Evolutionary conservation across 225 moss, liverwort and hornwort species (phyloP), one percentile per base, ranked within the genome.

Genomic region (Anthoceros angustus): DNA sequence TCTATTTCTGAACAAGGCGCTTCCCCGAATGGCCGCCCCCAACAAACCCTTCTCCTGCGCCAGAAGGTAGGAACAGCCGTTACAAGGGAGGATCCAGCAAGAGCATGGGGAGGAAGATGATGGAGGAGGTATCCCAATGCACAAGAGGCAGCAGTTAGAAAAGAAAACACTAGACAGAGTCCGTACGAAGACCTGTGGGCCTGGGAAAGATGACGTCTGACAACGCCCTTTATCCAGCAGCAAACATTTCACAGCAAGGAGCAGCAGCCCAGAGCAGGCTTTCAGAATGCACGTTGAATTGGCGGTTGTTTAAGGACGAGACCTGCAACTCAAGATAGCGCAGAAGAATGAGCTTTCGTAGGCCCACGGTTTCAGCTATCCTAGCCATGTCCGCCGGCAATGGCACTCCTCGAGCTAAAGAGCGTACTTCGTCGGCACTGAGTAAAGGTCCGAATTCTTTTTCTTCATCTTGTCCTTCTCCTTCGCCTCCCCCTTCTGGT

Each of bases 351-450:
- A 95, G 74, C 64, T 85, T 78, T 64, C 91, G 85, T 6, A 95
- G 79, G 2, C 95, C 95, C 7, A 78, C 82, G 6, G 85, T 81
- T 41, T 66, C 84, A 9, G 91, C 91, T 20, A 86, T 86, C 62
- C 86, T 85, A 0, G 83, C 77, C 95, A 95, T 95, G 41, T 95
- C 95, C 8, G 79, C 64, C 18, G 95, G 95, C 5, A 95, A 77
- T 10, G 67, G 70, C 21, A 86, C 50, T 20, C 88, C 88, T 16
- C 62, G 61, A 2, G 74, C 62, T 65, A 84, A 79, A 25, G 77
- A 76, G 5, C 69, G 77, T 10, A 91, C 88, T 76, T 90, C 85
- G 73, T 91, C 91, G 70, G 80, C 82, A 61, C 86, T 79, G 25
- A 95, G 70, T 25, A 88, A 64, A 9, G 91, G 79, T 7, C 95